Evolutionary conservation across 768 basidiomycete species (phyloP), one percentile per base, ranked within the genome.

Genomic region (Tricholoma hemisulphureum): DNA sequence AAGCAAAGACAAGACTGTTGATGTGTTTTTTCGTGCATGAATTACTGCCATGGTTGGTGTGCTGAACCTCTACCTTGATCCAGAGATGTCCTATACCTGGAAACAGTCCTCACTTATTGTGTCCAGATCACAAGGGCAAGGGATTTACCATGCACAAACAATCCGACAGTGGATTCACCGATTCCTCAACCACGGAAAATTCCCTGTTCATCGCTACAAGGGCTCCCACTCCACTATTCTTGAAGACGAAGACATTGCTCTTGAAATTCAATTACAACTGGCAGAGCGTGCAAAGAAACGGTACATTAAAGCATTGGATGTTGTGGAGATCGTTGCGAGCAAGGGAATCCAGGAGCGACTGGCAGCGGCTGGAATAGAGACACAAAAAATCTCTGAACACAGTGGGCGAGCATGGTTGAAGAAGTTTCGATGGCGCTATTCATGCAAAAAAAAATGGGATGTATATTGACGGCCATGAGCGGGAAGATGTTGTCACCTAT

Each of bases 391-490:
- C 7, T 46, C 10, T 4, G 10, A 21, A 4, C 45, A 21, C 16
- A 46, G 9, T 9, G 45, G 20, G 4, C 45, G 21, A 46, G 9
- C 10, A 3, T 52, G 51, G 51, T 26, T 52, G 20, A 69, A 66
- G 73, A 79, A 77, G 61, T 64, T 70, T 23, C 61, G 58, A 52
- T 57, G 63, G 60, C 11, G 60, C 45, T 56, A 53, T 53, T 41
- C 32, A 29, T 34, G 43, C 28, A 50, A 48, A 28, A 54, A 57
- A 43, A 63, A 31, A 31, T 31, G 29, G 29, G 5, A 31, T n/a
- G n/a, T n/a, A n/a, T n/a, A n/a, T n/a, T n/a, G n/a, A n/a, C n/a
- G n/a, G n/a, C n/a, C n/a, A n/a, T 31, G 29, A 31, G 29, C 10
- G 29, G 2, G 10, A 20, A 4, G 45, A 46, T 56, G 55, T 62